Evolutionary conservation across 2,329 filamentous ascomycete genomes (phyloP), one percentile per base, ranked within the genome.

Genomic region (Exserohilum rostratum): DNA sequence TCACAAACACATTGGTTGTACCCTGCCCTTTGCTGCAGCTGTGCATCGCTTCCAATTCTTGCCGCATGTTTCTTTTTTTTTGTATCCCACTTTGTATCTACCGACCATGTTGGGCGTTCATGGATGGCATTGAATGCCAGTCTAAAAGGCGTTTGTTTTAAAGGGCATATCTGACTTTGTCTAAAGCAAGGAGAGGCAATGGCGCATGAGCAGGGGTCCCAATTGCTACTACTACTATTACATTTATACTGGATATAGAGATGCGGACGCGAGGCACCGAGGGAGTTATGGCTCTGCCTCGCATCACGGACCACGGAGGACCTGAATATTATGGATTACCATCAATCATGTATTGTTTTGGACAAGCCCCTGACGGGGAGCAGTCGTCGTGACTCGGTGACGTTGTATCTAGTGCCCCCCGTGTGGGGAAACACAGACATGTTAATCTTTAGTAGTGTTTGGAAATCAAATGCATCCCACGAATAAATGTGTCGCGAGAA

Each of bases 81-180:
- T 47, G n/a, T n/a, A n/a, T n/a, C n/a, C n/a, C 20, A 25, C 25
- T 27, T 55, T 57, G 31, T 29, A 46, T 65, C 62, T 37, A 55
- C 46, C 45, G 40, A 62, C 60, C 64, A 67, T 65, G 50, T 60
- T 55, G 46, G 68, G 69, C 63, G 68, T 71, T 69, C 29, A 42
- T 35, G 54, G 54, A 55, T 54, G 55, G 53, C 50, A 51, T 48
- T 52, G 57, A 50, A 60, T 63, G 46, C 58, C 58, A 55, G 61
- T 47, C 55, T 46, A 66, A 64, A 62, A 58, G 59, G 61, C 45
- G 55, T 50, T 35, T 17, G 47, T 29, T 17, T 48, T 18, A 45
- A 38, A 29, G 62, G 29, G 61, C 55, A 60, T 61, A 57, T 64
- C 30, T 29, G 64, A 61, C 58, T 62, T n/a, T 62, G 46, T 45